Percentiles rank a stretch among this genome's conserved stretches.
phyloP scores from a whole-genome alignment of 306 rosid species.

The Canavalia ensiformis region DNA sequence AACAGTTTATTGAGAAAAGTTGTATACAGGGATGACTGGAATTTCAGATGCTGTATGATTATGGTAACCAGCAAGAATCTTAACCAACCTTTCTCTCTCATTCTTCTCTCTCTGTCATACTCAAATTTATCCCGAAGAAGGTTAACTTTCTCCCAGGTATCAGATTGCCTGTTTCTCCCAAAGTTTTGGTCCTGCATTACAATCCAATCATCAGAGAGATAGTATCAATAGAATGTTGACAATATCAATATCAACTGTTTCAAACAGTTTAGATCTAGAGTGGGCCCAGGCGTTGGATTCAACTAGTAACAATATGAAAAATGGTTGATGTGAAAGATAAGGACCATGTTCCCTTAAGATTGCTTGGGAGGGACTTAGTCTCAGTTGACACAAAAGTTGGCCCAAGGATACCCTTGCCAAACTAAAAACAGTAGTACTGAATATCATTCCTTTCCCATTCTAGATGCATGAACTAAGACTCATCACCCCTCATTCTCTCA shows the following conservation, averaged over 20 bases:
- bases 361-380: not conserved
- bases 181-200: slow-evolving; percentile 71
- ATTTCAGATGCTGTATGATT: not conserved
- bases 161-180: slow-evolving; percentile 63
- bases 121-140: slow-evolving; percentile 91
- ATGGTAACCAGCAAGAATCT: slow-evolving; percentile 21
- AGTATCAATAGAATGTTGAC: slow-evolving; percentile 13
- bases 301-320: slow-evolving; percentile 29
- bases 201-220: slow-evolving; percentile 45
- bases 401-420: not conserved
- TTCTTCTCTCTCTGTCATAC: slow-evolving; percentile 90
- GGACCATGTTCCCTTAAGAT: not conserved
- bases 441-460: slow-evolving; percentile 25
- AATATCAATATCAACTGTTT: slow-evolving; percentile 26
- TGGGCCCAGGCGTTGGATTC: slow-evolving; percentile 2
- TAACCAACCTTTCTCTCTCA: slow-evolving; percentile 87
- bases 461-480: slow-evolving; percentile 2
- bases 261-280: slow-evolving; percentile 9
- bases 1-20: slow-evolving; percentile 15
- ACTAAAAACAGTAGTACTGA: not conserved
- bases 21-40: slow-evolving; percentile 8
- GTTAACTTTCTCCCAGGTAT: slow-evolving; percentile 74
- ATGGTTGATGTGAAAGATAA: not conserved
- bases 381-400: slow-evolving; percentile 9
- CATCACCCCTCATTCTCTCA: slow-evolving; percentile 26